Evolutionary conservation across 257 asterid genomes (phyloP).

Genomic region (Ballota nigra): DNA sequence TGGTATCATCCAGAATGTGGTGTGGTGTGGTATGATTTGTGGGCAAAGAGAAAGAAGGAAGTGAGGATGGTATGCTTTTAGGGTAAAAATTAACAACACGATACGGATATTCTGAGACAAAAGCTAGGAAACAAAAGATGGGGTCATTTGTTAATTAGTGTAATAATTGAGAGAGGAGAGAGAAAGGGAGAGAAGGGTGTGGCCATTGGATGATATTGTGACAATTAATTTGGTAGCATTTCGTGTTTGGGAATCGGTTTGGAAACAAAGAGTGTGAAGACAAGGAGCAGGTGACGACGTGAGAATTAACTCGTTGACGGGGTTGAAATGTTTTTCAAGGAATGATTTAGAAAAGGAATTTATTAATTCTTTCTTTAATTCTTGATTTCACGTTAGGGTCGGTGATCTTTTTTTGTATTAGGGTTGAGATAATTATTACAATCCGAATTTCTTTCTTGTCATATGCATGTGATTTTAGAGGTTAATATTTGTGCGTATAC

Average conservation of each 20-base stretch:
- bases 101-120: constrained; percentile 74
- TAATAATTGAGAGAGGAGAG: constrained; percentile 48
- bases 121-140: constrained; percentile 70
- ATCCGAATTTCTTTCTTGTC: constrained; percentile 20
- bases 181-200: constrained; percentile 41
- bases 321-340: constrained; percentile 25
- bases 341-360: constrained; percentile 20
- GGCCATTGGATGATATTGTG: constrained; percentile 72
- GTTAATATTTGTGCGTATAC: too few relatives aligned
- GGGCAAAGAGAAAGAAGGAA: constrained; percentile 25
- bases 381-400: constrained; percentile 51
- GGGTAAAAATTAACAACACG: constrained; percentile 43
- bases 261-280: constrained; percentile 48
- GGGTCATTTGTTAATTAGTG: constrained; percentile 45
- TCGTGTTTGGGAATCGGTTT: constrained; percentile 39
- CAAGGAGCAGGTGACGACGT: constrained; percentile 65
- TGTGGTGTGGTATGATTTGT: constrained; percentile 40
- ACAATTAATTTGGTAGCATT: constrained; percentile 43
- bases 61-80: constrained; percentile 30
- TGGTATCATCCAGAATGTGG: constrained; percentile 31
- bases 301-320: constrained; percentile 41
- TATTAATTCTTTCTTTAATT: constrained; percentile 20
- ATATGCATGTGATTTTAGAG: background rate
- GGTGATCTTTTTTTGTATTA: background rate
- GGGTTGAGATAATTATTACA: background rate